phyloP scores from a whole-genome alignment of 225 moss, liverwort and hornwort species.

The Ulota crispa region DNA sequence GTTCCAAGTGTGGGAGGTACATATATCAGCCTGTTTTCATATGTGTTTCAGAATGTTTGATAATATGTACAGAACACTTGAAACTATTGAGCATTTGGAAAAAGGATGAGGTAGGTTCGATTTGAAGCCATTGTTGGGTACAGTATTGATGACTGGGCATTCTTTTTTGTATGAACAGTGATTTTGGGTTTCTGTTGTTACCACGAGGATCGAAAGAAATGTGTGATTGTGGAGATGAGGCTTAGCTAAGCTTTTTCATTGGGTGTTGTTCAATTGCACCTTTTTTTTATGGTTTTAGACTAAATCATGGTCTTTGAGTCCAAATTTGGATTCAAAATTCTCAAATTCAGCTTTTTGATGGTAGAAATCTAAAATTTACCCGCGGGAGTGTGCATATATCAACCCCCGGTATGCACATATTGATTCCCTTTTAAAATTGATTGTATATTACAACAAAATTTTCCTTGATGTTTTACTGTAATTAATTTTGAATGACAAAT shows the following conservation, averaged over 20 bases:
- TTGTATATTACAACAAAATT: accelerated
- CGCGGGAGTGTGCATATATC: too few relatives aligned
- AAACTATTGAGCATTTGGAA: not conserved
- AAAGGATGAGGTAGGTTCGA: not conserved
- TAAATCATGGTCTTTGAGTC: too few relatives aligned
- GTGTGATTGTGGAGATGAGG: not conserved
- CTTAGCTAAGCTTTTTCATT: too few relatives aligned
- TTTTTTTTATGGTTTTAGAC: too few relatives aligned
- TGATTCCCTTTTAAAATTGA: not conserved
- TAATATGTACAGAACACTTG: not conserved
- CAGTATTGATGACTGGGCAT: not conserved
- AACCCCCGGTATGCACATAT: too few relatives aligned
- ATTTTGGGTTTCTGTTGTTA: not conserved
- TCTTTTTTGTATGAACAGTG: not conserved
- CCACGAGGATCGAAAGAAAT: not conserved
- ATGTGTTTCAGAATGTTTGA: not conserved
- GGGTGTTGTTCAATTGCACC: too few relatives aligned
- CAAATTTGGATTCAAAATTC: too few relatives aligned
- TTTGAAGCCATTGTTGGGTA: not conserved
- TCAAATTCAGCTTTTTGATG: too few relatives aligned
- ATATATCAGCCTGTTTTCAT: not conserved
- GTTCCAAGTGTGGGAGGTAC: not conserved
- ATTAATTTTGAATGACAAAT: too few relatives aligned
- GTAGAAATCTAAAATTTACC: too few relatives aligned
- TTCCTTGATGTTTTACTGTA: too few relatives aligned